A percentile compares a stretch with the other conserved stretches of the same genome.
Conservation (phyloP, 2,329 filamentous ascomycete species). For the Sporothrix dimorphospora region DNA sequence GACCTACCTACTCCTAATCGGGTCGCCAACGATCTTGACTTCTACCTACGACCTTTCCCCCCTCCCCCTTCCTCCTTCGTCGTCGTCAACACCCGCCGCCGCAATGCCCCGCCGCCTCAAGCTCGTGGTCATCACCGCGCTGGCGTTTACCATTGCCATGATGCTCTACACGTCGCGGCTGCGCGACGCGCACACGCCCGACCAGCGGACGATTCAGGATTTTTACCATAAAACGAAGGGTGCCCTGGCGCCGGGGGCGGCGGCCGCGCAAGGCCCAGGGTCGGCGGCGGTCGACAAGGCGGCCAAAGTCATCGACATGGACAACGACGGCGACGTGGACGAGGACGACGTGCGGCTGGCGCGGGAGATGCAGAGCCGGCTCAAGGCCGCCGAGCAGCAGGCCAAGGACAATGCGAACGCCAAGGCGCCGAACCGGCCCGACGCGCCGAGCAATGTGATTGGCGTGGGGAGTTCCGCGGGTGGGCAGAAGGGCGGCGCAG, state of each 20-base stretch:
- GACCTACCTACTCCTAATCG: too few relatives aligned
- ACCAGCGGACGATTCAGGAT: constrained; percentile 49
- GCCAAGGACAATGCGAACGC: constrained; percentile 70
- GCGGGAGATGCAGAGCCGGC: constrained; percentile 60
- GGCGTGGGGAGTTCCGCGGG: constrained; percentile 62
- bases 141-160: constrained; percentile 67
- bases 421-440: constrained; percentile 64
- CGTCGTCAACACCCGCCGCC: neutral
- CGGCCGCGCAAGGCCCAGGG: too few relatives aligned
- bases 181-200: constrained; percentile 53
- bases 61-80: neutral
- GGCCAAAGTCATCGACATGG: constrained; percentile 50
- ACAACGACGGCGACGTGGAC: constrained; percentile 59
- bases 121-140: constrained; percentile 64
- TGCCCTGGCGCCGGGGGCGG: constrained; percentile 48
- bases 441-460: constrained; percentile 60
- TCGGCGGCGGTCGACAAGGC: too few relatives aligned
- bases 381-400: constrained; percentile 69
- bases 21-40: neutral
- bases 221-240: constrained; percentile 65
- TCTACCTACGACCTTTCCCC: neutral
- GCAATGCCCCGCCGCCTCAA: constrained; percentile 72
- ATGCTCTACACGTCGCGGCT: constrained; percentile 73
- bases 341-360: constrained; percentile 59
- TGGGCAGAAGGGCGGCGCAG: constrained; percentile 55